Evolutionary conservation across 306 rosid species (phyloP), one percentile per base, ranked within the genome.

Genomic region (Castanea crenata): DNA sequence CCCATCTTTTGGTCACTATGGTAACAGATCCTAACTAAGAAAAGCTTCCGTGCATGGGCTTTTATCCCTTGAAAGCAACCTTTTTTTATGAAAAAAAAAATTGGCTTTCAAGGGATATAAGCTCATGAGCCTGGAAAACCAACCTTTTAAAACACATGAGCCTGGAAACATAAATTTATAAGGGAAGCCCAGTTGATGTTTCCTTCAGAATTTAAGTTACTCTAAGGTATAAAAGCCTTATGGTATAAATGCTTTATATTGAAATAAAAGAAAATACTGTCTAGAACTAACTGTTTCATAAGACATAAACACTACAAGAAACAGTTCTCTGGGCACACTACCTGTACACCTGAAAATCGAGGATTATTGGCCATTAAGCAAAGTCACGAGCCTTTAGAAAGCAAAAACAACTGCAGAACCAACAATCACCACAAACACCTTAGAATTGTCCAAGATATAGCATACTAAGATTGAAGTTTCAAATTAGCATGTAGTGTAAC

Each of bases 291-390:
- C 73, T 10, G 59, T 62, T 52, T 35, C 46, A 10, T 16, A 41
- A 55, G 7, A 11, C 62, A 15, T 21, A n/a, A 41, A 29, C 21
- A 61, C n/a, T 34, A 69, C 19, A 74, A 18, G 23, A n/a, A 19
- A 55, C 41, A 65, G 29, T 2, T 55, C 59, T 38, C 63, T 46
- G 52, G 61, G 61, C 27, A 77, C 19, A 21, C 44, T 90, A 94
- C 97, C 96, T 92, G 95, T 76, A 89, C 80, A 54, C 95, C 95
- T 0, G 97, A 92, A 89, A 69, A 90, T 74, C 87, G 96, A 63
- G 93, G 96, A 84, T 92, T 90, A 84, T 90, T 92, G 76, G 94
- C 88, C 97, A 92, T 94, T 69, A 5, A 61, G 32, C 57, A 79
- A 58, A 15, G 65, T n/a, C 23, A 21, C 63, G 55, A 56, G 62